Evolutionary conservation across 495 filamentous ascomycete species (phyloP), one percentile per base, ranked within the genome.

Genomic region (Margaritispora aquatica): DNA sequence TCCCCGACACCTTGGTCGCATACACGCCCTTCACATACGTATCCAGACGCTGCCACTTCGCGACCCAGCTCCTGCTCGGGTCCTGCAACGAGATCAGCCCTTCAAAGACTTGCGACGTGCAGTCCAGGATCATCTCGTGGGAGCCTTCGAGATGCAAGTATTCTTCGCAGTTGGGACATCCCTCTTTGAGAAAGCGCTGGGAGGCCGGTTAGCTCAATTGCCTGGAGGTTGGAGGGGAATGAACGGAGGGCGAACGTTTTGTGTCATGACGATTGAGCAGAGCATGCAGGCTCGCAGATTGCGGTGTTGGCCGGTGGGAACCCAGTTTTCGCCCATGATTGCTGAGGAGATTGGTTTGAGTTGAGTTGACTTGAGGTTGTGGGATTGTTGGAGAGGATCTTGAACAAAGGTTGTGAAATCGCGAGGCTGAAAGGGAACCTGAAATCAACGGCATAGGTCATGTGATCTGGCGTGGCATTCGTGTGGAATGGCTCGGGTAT

Each of bases 241-340:
- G 41, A 22, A 17, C 15, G 50, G 47, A 55, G 48, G 48, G 58
- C 82, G 66, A 77, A 92, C 88, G 55, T 77, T 80, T 60, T 86
- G 82, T 17, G 84, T 81, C 76, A 92, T 90, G 56, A 98, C 88
- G 66, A 96, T 86, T 7, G 89, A 89, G 81, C 94, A 98, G 60
- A 97, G 90, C 94, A 98, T 97, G 79, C 94, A 98, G 58, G 94
- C 94, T 66, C 94, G 92, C 47, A 96, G 82, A 64, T 88, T 84
- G 73, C 91, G 89, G 74, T 82, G 80, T 69, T 90, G 87, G 66
- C 75, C 75, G 11, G 86, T 80, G 17, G 87, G 73, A 59, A 88
- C 85, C 69, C 81, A 87, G 72, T 74, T 79, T 31, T 63, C 61
- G 8, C 55, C 46, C 62, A 64, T 68, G 94, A 93, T 65, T 23